A percentile compares a stretch with the other conserved stretches of the same genome.
Evolutionary conservation across 805 yeast genomes (phyloP).

Genomic region (Metschnikowia proteae): DNA sequence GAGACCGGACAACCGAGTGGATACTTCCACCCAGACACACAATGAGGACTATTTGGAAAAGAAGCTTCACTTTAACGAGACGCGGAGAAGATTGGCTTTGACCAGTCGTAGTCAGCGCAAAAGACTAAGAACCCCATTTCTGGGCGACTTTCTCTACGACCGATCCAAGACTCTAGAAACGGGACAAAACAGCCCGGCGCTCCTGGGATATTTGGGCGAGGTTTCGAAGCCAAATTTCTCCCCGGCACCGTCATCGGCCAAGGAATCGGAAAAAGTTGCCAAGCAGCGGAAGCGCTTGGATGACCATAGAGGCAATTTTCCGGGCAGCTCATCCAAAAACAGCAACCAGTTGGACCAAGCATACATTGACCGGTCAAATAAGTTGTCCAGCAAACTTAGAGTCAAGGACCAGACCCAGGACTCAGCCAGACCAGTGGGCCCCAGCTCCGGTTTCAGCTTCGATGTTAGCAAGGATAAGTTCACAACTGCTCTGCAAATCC

Average conservation of each 20-base stretch:
- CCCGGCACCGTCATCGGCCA: background rate
- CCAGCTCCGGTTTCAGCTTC: slow-evolving; percentile 39
- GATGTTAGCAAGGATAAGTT: slow-evolving; percentile 29
- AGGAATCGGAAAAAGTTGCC: background rate
- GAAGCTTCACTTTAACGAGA: slow-evolving; percentile 25
- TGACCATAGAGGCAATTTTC: background rate
- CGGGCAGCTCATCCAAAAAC: slow-evolving; percentile 3
- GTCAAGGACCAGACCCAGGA: slow-evolving; percentile 22
- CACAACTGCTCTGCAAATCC: slow-evolving; percentile 17
- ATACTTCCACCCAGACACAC: slow-evolving; percentile 41
- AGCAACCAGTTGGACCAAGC: slow-evolving; percentile 25
- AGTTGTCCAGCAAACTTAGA: slow-evolving; percentile 28
- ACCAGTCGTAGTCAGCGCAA: slow-evolving; percentile 11
- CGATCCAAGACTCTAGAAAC: slow-evolving; percentile 14
- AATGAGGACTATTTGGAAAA: slow-evolving; percentile 27
- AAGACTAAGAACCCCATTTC: slow-evolving; percentile 25
- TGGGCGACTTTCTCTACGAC: slow-evolving; percentile 38
- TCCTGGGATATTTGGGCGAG: slow-evolving; percentile 34
- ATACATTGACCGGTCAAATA: slow-evolving; percentile 23
- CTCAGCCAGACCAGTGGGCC: slow-evolving; percentile 16
- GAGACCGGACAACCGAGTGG: slow-evolving; percentile 27
- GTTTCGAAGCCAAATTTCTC: slow-evolving; percentile 32
- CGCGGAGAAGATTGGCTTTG: slow-evolving; percentile 17
- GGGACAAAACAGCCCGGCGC: slow-evolving; percentile 9
- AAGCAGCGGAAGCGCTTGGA: background rate